phyloP scores from a whole-genome alignment of 371 early-diverging fungal species.

The Zychaea mexicana region DNA sequence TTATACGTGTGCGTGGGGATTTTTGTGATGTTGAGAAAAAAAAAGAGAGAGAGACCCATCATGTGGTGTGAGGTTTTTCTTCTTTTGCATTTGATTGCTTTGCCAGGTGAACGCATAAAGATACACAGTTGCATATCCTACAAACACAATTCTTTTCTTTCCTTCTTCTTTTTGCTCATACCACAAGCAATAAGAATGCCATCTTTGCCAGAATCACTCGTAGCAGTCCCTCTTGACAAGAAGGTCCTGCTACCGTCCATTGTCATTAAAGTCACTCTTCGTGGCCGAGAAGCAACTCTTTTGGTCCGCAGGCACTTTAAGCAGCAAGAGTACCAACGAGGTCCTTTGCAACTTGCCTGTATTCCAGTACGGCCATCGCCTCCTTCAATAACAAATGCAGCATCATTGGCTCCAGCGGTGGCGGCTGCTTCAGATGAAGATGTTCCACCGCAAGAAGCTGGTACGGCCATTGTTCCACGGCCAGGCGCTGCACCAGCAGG shows the following conservation, averaged over 20 bases:
- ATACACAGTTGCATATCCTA: neutral
- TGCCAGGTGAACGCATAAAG: neutral
- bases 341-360: conserved; percentile 30
- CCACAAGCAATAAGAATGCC: neutral
- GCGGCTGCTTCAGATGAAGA: conserved; percentile 12
- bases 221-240: conserved; percentile 37
- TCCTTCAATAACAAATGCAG: neutral
- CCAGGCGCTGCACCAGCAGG: neutral
- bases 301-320: conserved; percentile 29
- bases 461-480: neutral
- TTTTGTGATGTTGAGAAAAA: neutral
- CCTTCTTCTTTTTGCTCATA: too few species aligned
- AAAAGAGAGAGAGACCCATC: neutral
- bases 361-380: conserved; percentile 16
- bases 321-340: neutral
- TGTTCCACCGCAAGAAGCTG: conserved; percentile 1
- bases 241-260: conserved; percentile 39
- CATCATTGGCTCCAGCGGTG: conserved; percentile 11
- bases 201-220: conserved; percentile 14
- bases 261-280: conserved; percentile 30
- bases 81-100: neutral
- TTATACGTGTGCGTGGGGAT: neutral
- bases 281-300: conserved; percentile 36
- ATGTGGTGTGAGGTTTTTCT: conserved; percentile 1
- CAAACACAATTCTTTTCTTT: neutral